Evolutionary conservation across 2,329 filamentous ascomycete species (phyloP).

Genomic region (Pseudogymnoascus sp.): DNA sequence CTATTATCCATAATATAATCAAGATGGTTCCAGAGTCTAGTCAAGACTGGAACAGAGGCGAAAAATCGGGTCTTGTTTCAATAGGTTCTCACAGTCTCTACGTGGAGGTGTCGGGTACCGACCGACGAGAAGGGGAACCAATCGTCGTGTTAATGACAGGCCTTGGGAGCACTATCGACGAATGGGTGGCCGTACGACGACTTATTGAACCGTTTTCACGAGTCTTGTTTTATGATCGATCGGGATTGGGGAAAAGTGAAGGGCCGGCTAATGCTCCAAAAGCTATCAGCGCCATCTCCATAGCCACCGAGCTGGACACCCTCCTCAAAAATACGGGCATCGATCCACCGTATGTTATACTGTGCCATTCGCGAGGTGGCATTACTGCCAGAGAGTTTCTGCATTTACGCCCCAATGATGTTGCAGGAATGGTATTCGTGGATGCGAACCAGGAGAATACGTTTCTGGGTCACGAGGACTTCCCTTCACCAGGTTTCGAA

Average conservation of each 20-base stretch:
- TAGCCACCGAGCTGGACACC: conserved; percentile 13
- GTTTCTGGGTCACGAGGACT: conserved; percentile 4
- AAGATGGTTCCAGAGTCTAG: background rate
- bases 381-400: conserved; percentile 15
- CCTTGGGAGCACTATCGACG: conserved; percentile 18
- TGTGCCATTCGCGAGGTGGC: conserved; percentile 16
- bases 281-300: conserved; percentile 9
- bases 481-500: background rate
- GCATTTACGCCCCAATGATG: conserved; percentile 13
- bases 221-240: conserved; percentile 22
- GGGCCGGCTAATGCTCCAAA: background rate
- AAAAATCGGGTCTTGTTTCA: conserved; percentile 16
- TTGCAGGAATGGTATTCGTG: conserved; percentile 17
- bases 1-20: background rate
- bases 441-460: conserved; percentile 15
- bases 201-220: conserved; percentile 19
- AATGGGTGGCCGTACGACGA: conserved; percentile 21
- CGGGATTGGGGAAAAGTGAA: conserved; percentile 21
- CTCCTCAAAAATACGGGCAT: conserved; percentile 12
- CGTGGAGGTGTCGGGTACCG: conserved; percentile 19
- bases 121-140: conserved; percentile 18
- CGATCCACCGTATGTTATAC: conserved; percentile 12
- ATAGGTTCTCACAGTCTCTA: conserved; percentile 20
- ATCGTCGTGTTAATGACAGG: conserved; percentile 23
- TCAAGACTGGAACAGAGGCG: conserved; percentile 13